These are phyloP conservation scores for Manihot esculenta DNA, from an alignment of 441 rosid species.

Conservation along the genomic window DNA sequence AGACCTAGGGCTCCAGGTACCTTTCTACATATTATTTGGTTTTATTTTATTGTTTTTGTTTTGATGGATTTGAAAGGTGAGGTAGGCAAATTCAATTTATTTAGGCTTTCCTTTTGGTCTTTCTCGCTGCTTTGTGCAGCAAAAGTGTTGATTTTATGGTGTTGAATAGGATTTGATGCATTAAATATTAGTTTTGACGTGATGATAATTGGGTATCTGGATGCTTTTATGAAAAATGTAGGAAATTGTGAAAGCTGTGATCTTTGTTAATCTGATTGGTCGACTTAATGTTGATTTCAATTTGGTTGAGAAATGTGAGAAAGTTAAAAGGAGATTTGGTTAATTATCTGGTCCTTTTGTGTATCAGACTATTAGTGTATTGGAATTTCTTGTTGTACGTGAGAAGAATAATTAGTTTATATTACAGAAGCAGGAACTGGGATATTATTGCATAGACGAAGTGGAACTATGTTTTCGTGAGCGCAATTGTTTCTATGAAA, in stretches of 20 bases:
- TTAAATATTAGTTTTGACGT: background rate
- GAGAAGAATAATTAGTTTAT: background rate
- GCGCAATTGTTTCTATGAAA: background rate
- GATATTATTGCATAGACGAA: background rate
- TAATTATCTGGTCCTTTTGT: background rate
- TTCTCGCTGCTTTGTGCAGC: background rate
- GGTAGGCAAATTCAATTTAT: background rate
- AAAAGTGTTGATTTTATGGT: background rate
- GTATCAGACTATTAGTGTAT: too few species aligned
- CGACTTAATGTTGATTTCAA: background rate
- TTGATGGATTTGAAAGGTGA: background rate
- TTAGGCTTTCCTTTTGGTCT: too few species aligned
- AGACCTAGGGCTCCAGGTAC: constrained; percentile 65
- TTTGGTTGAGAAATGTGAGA: background rate
- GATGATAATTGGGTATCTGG: background rate
- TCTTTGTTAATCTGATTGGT: background rate
- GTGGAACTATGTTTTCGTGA: background rate
- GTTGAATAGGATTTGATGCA: background rate
- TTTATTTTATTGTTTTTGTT: background rate
- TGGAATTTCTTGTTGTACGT: too few species aligned
- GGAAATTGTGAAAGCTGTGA: background rate
- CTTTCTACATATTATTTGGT: background rate
- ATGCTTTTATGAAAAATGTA: background rate
- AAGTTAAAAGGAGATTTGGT: background rate
- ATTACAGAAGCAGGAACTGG: background rate